phyloP scores from a whole-genome alignment of 495 filamentous ascomycete genomes.

The Poronia punctata region DNA sequence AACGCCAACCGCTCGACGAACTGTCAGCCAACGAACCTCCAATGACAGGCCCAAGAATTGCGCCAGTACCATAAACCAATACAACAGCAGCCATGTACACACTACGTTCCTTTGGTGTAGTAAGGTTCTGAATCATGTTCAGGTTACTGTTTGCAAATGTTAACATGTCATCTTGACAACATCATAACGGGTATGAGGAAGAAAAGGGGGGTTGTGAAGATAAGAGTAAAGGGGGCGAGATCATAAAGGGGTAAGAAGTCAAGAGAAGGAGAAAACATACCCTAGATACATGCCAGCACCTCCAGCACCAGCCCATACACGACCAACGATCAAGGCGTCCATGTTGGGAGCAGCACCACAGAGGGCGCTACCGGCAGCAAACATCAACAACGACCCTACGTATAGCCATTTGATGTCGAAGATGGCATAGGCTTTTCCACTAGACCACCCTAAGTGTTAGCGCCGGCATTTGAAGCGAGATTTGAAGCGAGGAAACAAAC shows the following conservation, averaged over 20 bases:
- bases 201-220: constrained; percentile 32
- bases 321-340: constrained; percentile 47
- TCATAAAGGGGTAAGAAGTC: too few relatives aligned
- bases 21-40: constrained; percentile 52
- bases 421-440: constrained; percentile 36
- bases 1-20: constrained; percentile 41
- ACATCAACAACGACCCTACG: constrained; percentile 40
- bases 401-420: constrained; percentile 52
- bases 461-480: too few relatives aligned
- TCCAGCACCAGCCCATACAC: constrained; percentile 35
- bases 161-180: too few relatives aligned
- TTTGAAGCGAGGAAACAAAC: too few relatives aligned
- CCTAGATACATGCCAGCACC: constrained; percentile 50
- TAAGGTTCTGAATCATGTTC: not conserved
- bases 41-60: constrained; percentile 48
- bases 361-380: constrained; percentile 46
- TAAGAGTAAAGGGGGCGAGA: constrained; percentile 39
- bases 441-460: too few relatives aligned
- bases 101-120: constrained; percentile 27
- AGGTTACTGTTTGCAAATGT: too few relatives aligned
- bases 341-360: constrained; percentile 50
- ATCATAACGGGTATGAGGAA: too few relatives aligned
- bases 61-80: constrained; percentile 41
- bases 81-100: constrained; percentile 35
- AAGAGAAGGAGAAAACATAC: too few relatives aligned